Percentiles rank a stretch among this genome's conserved stretches.
Conservation (phyloP, 257 asterid species). For the Parsonsia alboflavescens region DNA sequence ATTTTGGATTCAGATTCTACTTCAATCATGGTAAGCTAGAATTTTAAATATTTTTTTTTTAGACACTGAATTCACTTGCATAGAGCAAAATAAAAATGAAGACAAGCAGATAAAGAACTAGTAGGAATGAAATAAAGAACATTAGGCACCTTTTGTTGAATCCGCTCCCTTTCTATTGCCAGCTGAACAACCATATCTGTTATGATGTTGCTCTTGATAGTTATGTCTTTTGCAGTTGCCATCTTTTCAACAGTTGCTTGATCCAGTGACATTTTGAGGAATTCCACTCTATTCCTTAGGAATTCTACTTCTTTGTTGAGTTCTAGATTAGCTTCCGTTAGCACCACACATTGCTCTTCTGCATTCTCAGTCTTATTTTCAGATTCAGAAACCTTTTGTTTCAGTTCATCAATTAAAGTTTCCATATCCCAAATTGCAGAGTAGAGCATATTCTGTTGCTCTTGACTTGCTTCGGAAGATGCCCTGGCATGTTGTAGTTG, state of each 20-base stretch:
- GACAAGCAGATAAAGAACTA: not conserved
- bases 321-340: constrained; percentile 57
- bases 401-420: constrained; percentile 81
- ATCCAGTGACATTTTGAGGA: constrained; percentile 45
- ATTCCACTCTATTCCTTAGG: constrained; percentile 40
- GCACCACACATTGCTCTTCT: constrained; percentile 52
- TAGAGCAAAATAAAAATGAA: not conserved
- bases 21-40: not conserved
- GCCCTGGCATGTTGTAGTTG: constrained; percentile 67
- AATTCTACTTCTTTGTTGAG: constrained; percentile 53
- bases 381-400: constrained; percentile 59
- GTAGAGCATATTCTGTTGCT: constrained; percentile 80
- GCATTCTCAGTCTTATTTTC: constrained; percentile 55
- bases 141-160: constrained; percentile 54
- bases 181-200: constrained; percentile 71
- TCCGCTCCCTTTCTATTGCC: constrained; percentile 73
- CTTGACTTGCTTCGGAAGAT: constrained; percentile 80
- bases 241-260: constrained; percentile 47
- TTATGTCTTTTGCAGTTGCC: constrained; percentile 55
- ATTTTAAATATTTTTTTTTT: no score
- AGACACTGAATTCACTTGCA: not conserved
- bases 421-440: constrained; percentile 98
- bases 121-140: not conserved
- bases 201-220: constrained; percentile 43
- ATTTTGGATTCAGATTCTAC: not conserved